Evolutionary conservation across 2,329 filamentous ascomycete species (phyloP).

Genomic region (Neofusicoccum cordaticola): DNA sequence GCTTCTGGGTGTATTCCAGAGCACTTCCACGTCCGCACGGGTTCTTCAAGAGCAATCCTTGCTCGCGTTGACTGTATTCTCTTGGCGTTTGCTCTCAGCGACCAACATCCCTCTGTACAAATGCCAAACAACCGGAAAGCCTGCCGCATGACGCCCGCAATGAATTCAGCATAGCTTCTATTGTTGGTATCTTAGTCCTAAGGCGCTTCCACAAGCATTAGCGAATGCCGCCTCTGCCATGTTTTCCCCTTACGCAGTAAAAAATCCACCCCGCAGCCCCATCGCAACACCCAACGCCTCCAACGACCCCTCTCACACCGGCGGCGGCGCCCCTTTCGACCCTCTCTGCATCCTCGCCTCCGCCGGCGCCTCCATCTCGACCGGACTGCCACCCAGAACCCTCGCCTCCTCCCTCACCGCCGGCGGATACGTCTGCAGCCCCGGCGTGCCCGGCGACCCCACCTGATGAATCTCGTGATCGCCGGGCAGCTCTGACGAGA

Average conservation of each 20-base stretch:
- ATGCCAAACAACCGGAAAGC: background rate
- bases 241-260: background rate
- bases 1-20: too few species aligned
- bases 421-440: background rate
- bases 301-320: background rate
- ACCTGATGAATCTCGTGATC: conserved; percentile 7
- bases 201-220: background rate
- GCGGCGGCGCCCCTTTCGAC: too few species aligned
- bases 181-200: background rate
- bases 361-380: background rate
- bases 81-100: too few species aligned
- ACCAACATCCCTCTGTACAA: too few species aligned
- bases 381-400: background rate
- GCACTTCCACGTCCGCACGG: too few species aligned
- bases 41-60: too few species aligned
- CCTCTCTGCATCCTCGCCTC: too few species aligned
- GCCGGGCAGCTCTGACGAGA: conserved; percentile 14
- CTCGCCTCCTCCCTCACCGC: background rate
- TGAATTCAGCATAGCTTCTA: background rate
- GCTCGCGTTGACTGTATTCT: too few species aligned
- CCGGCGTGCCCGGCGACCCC: background rate
- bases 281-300: background rate
- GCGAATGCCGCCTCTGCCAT: background rate
- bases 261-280: background rate
- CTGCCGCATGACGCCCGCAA: background rate